Evolutionary conservation across 331 rosid genomes (phyloP).

Genomic region (Malus hybrid): DNA sequence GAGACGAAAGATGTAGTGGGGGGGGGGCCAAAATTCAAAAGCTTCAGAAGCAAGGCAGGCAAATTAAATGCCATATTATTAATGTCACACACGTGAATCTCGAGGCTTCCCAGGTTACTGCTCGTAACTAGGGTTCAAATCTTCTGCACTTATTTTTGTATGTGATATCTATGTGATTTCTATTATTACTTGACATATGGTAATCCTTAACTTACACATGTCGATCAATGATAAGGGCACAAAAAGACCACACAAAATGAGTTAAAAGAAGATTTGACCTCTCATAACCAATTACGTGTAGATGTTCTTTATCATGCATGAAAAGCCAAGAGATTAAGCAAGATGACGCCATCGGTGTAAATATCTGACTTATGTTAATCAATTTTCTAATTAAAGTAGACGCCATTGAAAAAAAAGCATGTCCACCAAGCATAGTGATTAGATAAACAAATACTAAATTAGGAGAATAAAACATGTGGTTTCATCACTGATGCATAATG

Average conservation of each 20-base stretch:
- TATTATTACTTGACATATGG: too few species aligned
- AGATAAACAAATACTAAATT: conserved; percentile 2
- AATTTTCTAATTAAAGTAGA: background rate
- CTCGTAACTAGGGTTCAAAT: too few species aligned
- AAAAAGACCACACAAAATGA: too few species aligned
- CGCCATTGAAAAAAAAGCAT: conserved; percentile 11
- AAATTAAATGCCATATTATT: background rate
- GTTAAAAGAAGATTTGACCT: too few species aligned
- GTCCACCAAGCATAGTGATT: conserved; percentile 13
- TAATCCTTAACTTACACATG: too few species aligned
- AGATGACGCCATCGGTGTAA: background rate
- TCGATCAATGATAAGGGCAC: too few species aligned
- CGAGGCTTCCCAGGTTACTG: background rate
- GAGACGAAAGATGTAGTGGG: too few species aligned
- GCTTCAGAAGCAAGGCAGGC: conserved; percentile 14
- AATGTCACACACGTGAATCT: background rate
- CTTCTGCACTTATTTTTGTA: too few species aligned
- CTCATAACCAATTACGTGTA: too few species aligned
- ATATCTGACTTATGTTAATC: background rate
- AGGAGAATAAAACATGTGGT: background rate
- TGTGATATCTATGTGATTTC: too few species aligned
- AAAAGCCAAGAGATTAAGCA: background rate
- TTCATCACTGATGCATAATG: background rate
- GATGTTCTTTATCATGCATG: background rate
- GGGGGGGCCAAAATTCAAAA: background rate